phyloP scores from a whole-genome alignment of 2,329 filamentous ascomycete genomes.

The Emmonsiellopsis sp. region DNA sequence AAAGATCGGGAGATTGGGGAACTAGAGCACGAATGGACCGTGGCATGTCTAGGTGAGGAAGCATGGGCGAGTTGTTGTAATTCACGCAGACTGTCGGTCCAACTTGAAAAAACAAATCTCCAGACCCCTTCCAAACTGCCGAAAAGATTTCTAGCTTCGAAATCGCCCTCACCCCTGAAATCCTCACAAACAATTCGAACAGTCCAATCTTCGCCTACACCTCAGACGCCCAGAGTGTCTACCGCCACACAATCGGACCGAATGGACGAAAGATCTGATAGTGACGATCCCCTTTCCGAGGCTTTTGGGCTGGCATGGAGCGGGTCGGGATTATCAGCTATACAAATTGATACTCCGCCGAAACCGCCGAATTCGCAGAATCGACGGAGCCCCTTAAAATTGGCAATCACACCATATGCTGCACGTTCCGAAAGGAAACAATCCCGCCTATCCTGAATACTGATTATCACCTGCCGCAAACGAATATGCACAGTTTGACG shows the following conservation, averaged over 20 bases:
- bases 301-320: conserved; percentile 9
- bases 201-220: not conserved
- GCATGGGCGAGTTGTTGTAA: conserved; percentile 1
- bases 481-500: too few species aligned
- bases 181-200: not conserved
- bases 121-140: conserved; percentile 1
- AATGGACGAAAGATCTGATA: conserved; percentile 5
- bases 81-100: not conserved
- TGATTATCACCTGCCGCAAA: too few species aligned
- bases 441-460: not conserved
- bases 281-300: conserved; percentile 13
- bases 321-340: conserved; percentile 12
- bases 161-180: not conserved
- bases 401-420: not conserved
- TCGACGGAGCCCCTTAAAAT: not conserved
- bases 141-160: not conserved
- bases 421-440: not conserved
- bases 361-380: not conserved
- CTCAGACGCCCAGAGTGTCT: not conserved
- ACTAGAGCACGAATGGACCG: conserved; percentile 10
- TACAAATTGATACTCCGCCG: conserved; percentile 12
- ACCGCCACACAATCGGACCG: not conserved
- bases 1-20: conserved; percentile 4
- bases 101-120: not conserved
- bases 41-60: conserved; percentile 4